Percentiles rank a stretch among this genome's conserved stretches.
Evolutionary conservation across 1,284 basidiomycete species (phyloP).

Genomic region (Malassezia slooffiae): DNA sequence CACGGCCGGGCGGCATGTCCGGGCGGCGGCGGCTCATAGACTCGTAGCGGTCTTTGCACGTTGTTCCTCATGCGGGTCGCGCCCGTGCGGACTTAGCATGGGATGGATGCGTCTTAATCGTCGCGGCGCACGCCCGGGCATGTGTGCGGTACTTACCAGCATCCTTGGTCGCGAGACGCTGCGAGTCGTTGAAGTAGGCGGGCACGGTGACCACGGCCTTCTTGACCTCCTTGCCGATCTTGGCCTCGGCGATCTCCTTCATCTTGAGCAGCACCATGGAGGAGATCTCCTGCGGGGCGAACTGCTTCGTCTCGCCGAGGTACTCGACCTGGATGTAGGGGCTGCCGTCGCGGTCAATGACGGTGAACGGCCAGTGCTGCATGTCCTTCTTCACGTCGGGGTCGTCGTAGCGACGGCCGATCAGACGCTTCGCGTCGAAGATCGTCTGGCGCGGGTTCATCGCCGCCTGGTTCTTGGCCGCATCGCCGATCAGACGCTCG

Average conservation of each 20-base stretch:
- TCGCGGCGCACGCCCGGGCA: slow-evolving; percentile 20
- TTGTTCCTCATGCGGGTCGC: no score
- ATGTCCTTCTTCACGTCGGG: slow-evolving; percentile 57
- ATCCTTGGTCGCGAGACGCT: slow-evolving; percentile 57
- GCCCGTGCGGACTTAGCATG: slow-evolving; percentile 44
- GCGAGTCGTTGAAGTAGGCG: slow-evolving; percentile 62
- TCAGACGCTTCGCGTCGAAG: slow-evolving; percentile 60
- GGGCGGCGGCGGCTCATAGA: slow-evolving; percentile 8
- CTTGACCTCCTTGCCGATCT: slow-evolving; percentile 57
- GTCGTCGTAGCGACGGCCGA: slow-evolving; percentile 82
- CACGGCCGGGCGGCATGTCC: neutral
- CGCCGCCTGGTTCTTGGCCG: slow-evolving; percentile 58
- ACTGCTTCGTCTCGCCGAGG: slow-evolving; percentile 55
- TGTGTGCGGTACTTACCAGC: slow-evolving; percentile 33
- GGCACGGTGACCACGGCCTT: slow-evolving; percentile 62
- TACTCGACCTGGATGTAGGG: slow-evolving; percentile 55
- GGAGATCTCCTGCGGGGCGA: slow-evolving; percentile 66
- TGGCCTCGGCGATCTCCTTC: slow-evolving; percentile 69
- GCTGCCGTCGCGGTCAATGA: slow-evolving; percentile 55
- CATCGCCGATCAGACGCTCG: slow-evolving; percentile 96
- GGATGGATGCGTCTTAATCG: slow-evolving; percentile 42
- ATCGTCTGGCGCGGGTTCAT: slow-evolving; percentile 79
- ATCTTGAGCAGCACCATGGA: slow-evolving; percentile 98
- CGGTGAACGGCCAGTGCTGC: slow-evolving; percentile 63
- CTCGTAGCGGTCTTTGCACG: no score